These are phyloP conservation scores for Phytophthora macrochlamydospora DNA, from an alignment of 352 stramenopile genomes.

Conservation along the genomic window DNA sequence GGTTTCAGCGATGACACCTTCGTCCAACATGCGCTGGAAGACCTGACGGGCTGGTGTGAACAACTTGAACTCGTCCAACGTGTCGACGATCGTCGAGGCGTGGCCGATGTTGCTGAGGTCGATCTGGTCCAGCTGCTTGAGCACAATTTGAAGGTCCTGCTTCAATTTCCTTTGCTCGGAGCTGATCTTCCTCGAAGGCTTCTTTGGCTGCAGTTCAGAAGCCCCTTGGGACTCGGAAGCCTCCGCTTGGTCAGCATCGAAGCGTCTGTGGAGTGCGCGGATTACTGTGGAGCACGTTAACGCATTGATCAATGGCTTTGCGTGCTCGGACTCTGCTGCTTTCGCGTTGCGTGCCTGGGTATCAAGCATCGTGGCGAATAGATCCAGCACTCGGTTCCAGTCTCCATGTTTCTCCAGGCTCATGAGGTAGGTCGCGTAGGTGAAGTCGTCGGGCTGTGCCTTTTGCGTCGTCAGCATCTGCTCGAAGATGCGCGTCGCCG, in stretches of 20 bases:
- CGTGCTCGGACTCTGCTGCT: not conserved
- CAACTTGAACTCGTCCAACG: conserved; percentile 54
- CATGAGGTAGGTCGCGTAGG: conserved; percentile 65
- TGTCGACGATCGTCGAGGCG: conserved; percentile 63
- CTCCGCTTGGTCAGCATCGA: conserved; percentile 13
- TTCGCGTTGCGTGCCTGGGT: conserved; percentile 28
- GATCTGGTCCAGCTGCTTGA: conserved; percentile 47
- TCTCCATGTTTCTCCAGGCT: conserved; percentile 54
- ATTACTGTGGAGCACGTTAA: conserved; percentile 56
- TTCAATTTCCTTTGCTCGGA: conserved; percentile 29
- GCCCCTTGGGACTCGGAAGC: conserved; percentile 1
- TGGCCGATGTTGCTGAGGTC: conserved; percentile 52
- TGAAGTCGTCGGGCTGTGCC: conserved; percentile 61
- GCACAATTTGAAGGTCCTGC: conserved; percentile 50
- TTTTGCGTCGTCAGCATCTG: conserved; percentile 43
- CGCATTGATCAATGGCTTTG: conserved; percentile 45
- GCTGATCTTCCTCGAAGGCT: conserved; percentile 12
- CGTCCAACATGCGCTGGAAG: conserved; percentile 58
- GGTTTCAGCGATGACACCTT: conserved; percentile 45
- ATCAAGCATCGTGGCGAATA: conserved; percentile 68
- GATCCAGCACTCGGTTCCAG: conserved; percentile 47
- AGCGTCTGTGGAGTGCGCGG: conserved; percentile 49
- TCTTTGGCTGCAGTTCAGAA: not conserved
- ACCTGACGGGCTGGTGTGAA: conserved; percentile 49
- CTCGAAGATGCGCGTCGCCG: conserved; percentile 48